Evolutionary conservation across 2,329 filamentous ascomycete species (phyloP).

Genomic region (Exophiala calicioides): DNA sequence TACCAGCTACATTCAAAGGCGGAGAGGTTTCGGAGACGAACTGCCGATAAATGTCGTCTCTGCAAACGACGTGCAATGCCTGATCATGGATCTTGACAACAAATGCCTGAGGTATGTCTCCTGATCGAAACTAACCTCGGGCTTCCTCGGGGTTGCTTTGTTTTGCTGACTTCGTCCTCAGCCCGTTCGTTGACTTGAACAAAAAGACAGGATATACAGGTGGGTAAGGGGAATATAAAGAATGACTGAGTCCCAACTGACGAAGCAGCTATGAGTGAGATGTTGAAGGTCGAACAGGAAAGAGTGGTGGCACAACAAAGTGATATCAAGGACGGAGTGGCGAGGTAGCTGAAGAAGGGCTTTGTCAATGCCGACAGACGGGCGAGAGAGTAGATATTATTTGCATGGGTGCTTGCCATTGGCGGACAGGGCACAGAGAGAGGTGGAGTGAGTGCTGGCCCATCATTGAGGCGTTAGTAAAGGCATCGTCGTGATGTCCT

Average conservation of each 20-base stretch:
- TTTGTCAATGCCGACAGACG: background rate
- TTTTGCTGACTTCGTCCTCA: background rate
- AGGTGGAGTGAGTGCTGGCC: conserved; percentile 19
- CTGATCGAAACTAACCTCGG: background rate
- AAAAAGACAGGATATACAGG: too few species aligned
- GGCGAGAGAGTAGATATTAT: conserved; percentile 19
- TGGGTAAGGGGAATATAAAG: too few species aligned
- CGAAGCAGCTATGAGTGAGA: background rate
- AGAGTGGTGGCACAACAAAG: conserved; percentile 1
- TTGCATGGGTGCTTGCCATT: too few species aligned
- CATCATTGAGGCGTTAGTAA: conserved; percentile 12
- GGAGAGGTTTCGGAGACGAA: conserved; percentile 9
- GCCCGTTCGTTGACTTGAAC: background rate
- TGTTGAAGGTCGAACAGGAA: background rate
- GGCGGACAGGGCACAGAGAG: conserved; percentile 11
- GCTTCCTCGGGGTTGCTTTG: background rate
- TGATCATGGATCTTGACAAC: background rate
- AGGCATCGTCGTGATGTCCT: conserved; percentile 6
- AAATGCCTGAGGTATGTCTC: background rate
- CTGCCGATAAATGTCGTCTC: conserved; percentile 1
- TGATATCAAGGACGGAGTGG: conserved; percentile 15
- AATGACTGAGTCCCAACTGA: background rate
- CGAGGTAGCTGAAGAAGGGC: conserved; percentile 4
- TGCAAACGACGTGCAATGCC: background rate
- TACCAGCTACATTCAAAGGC: conserved; percentile 18